phyloP scores from a whole-genome alignment of 2,329 filamentous ascomycete genomes.

The Trichoderma arundinaceum region DNA sequence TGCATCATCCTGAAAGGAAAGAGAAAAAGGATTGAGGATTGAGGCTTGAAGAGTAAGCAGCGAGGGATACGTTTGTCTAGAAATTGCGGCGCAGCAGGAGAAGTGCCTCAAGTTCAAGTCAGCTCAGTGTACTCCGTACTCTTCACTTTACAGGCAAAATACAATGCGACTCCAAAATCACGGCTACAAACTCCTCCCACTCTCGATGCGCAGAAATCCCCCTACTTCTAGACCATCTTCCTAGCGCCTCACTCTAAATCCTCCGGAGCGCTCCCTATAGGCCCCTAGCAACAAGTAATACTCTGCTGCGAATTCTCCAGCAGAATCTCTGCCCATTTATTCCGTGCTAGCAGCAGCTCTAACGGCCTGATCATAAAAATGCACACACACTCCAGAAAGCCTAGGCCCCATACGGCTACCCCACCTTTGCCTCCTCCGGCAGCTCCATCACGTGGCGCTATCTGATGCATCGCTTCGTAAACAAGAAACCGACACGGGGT shows the following conservation, averaged over 20 bases:
- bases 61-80: not conserved
- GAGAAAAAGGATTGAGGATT: not conserved
- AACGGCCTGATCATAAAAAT: not conserved
- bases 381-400: not conserved
- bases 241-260: too few species aligned
- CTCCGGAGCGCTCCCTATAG: too few species aligned
- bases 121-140: too few species aligned
- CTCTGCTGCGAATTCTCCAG: too few species aligned
- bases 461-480: conserved; percentile 20
- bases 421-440: conserved; percentile 10
- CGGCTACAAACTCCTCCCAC: too few species aligned
- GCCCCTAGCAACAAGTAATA: too few species aligned
- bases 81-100: not conserved
- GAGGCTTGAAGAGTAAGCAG: not conserved
- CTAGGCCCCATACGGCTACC: conserved; percentile 1
- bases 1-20: not conserved
- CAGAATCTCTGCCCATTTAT: too few species aligned
- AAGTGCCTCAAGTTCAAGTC: not conserved
- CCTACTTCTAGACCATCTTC: too few species aligned
- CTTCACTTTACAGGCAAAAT: too few species aligned
- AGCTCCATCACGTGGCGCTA: conserved; percentile 23
- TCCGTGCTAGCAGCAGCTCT: too few species aligned
- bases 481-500: conserved; percentile 13
- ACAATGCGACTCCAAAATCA: too few species aligned
- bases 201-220: too few species aligned